Conservation (phyloP, 1,284 basidiomycete species). For the Cutaneotrichosporon dermatis region DNA sequence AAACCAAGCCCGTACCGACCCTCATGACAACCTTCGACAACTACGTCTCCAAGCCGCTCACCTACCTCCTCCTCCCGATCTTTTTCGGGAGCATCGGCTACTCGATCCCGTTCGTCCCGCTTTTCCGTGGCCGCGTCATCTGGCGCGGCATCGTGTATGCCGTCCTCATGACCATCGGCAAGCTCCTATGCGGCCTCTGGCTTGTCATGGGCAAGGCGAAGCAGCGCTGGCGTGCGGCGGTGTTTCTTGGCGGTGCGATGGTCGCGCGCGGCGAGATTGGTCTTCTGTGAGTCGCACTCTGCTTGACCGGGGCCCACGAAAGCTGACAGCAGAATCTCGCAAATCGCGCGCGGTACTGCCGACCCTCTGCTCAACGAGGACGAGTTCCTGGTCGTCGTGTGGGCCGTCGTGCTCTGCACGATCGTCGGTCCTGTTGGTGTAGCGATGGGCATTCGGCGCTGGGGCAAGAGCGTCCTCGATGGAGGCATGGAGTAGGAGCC, state of each 20-base stretch:
- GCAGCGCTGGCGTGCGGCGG: constrained; percentile 17
- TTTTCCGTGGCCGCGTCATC: constrained; percentile 52
- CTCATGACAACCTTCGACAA: constrained; percentile 39
- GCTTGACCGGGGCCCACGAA: background rate
- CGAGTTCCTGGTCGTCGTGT: constrained; percentile 52
- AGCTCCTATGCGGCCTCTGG: constrained; percentile 50
- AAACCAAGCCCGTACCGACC: no score
- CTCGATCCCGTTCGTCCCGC: constrained; percentile 55
- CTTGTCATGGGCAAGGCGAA: constrained; percentile 19
- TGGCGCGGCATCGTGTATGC: constrained; percentile 56
- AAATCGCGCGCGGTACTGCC: constrained; percentile 29
- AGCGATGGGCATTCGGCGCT: constrained; percentile 46
- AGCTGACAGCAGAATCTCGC: constrained; percentile 25
- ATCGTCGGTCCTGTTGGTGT: constrained; percentile 53
- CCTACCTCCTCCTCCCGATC: constrained; percentile 53
- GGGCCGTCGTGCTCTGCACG: constrained; percentile 56
- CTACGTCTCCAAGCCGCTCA: constrained; percentile 44
- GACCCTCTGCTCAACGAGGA: constrained; percentile 47
- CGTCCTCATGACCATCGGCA: constrained; percentile 54
- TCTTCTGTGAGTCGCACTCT: constrained; percentile 45
- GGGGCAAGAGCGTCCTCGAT: constrained; percentile 34
- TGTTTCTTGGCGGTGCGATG: constrained; percentile 53
- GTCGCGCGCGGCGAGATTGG: constrained; percentile 58
- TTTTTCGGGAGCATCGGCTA: constrained; percentile 59
- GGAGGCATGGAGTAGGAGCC: constrained; percentile 35